Base-by-base conservation (phyloP, 768 basidiomycete species). In the Leccinum rimulosum region DNA sequence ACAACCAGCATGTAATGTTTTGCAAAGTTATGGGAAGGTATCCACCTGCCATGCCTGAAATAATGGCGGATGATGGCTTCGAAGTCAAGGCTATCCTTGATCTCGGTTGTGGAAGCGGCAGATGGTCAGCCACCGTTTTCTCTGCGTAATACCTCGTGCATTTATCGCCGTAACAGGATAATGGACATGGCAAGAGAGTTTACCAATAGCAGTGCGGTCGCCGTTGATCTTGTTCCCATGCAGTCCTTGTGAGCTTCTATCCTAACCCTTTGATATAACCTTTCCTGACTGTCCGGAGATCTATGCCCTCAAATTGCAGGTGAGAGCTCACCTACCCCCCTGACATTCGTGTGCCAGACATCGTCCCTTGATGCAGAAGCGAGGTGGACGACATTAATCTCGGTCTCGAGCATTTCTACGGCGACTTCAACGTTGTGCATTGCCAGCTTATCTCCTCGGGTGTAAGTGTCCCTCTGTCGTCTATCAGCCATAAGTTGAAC, bases 371-470 rank as follows among this genome's bases (percentile, higher is more conserved):
- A 54, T 66, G 30, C 62, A 91, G 89, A 77, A 89, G 86, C 66
- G 90, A 93, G 71, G 82, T 91, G 8, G 91, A 92, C 68, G 91
- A 93, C 69, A 85, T 92, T 69, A 93, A 93, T 73, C 82, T 91
- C 17, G 90, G 91, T 3, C 75, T 93, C 25, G 88, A 91, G 64
- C 91, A 93, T 73, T 91, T 85, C 70, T 89, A 87, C 66, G 85
- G 85, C 10, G 81, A 86, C 59, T 92, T 91, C 74, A 81, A 92
- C 65, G 86, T 87, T 15, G 87, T 88, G 0, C 89, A 91, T 66
- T 82, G 83, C 33, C 84, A 86, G 25, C 80, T 91, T 40, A 81
- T 92, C 58, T 80, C 85, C 3, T 84, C 88, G 25, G 91, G 91
- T 38, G 90, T 91, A 66, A 68, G 88, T 76, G 45, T n/a, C 30